These are phyloP conservation scores for Aspergillus sp. DNA, from an alignment of 2,329 filamentous ascomycete species.

Conservation along the genomic window DNA sequence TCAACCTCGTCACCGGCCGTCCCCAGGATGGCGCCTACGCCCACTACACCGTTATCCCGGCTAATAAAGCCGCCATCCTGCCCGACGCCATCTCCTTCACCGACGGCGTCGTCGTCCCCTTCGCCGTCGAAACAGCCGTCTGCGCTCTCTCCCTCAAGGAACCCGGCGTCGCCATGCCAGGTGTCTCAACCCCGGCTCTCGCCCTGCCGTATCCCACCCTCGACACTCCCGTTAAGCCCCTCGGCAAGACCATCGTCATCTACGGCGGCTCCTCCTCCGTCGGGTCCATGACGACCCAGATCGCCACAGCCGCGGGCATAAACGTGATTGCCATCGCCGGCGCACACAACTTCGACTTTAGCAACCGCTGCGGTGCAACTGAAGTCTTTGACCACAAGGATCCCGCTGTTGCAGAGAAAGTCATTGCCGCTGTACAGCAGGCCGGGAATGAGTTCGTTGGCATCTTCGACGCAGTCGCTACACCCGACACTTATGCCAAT, in stretches of 20 bases:
- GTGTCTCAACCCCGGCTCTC: slow-evolving; percentile 22
- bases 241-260: slow-evolving; percentile 34
- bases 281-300: slow-evolving; percentile 45
- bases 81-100: slow-evolving; percentile 33
- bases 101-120: slow-evolving; percentile 37
- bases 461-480: slow-evolving; percentile 10
- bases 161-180: background rate
- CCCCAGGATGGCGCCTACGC: slow-evolving; percentile 27
- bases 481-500: slow-evolving; percentile 2
- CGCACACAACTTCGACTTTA: slow-evolving; percentile 35
- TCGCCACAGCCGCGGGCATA: slow-evolving; percentile 41
- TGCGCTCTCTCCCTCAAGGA: slow-evolving; percentile 23
- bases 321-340: slow-evolving; percentile 41
- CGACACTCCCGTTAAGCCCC: slow-evolving; percentile 12
- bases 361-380: slow-evolving; percentile 37
- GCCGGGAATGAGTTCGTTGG: slow-evolving; percentile 15
- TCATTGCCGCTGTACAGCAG: slow-evolving; percentile 22
- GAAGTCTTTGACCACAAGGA: slow-evolving; percentile 40
- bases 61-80: slow-evolving; percentile 25
- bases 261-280: slow-evolving; percentile 48
- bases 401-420: slow-evolving; percentile 23
- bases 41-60: slow-evolving; percentile 26
- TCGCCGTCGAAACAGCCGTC: slow-evolving; percentile 34
- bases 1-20: slow-evolving; percentile 24
- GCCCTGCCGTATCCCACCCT: slow-evolving; percentile 23